A percentile compares a stretch with the other conserved stretches of the same genome.
phyloP scores from a whole-genome alignment of 768 basidiomycete genomes.

The Chiua virens region DNA sequence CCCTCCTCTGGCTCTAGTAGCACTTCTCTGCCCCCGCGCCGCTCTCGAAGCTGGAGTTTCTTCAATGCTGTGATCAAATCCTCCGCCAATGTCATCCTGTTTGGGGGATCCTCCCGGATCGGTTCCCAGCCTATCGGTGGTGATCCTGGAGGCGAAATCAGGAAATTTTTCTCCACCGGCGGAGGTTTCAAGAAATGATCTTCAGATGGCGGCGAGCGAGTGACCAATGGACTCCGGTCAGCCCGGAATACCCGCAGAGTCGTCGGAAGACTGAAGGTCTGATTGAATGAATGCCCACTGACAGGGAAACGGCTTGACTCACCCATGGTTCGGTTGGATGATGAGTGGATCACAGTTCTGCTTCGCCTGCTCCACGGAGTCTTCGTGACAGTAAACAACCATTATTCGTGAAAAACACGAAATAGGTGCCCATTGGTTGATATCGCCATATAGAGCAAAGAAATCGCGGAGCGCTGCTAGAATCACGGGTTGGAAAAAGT shows the following conservation, averaged over 20 bases:
- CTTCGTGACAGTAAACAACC: conserved; percentile 68
- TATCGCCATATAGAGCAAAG: conserved; percentile 73
- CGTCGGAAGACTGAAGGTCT: conserved; percentile 42
- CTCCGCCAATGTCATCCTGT: conserved; percentile 75
- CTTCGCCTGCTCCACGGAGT: conserved; percentile 69
- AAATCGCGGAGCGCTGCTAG: conserved; percentile 66
- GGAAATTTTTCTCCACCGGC: conserved; percentile 84
- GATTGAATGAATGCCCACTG: conserved; percentile 4
- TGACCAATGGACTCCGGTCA: conserved; percentile 63
- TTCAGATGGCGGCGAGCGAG: conserved; percentile 29
- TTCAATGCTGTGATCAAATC: conserved; percentile 82
- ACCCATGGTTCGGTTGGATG: conserved; percentile 56
- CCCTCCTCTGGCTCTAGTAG: conserved; percentile 69
- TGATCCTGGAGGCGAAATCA: conserved; percentile 97
- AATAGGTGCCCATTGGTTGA: conserved; percentile 91
- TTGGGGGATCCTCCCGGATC: conserved; percentile 88
- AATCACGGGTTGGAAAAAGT: conserved; percentile 74
- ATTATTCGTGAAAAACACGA: conserved; percentile 80
- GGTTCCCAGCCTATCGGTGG: conserved; percentile 98
- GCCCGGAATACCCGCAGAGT: conserved; percentile 71
- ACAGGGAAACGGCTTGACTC: conserved; percentile 25
- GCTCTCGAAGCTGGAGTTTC: conserved; percentile 60
- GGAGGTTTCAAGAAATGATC: conserved; percentile 64
- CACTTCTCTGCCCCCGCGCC: conserved; percentile 45
- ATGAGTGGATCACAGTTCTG: conserved; percentile 60